Conservation (phyloP, 148 eudicot genomes). For the Rhododendron ovatum region DNA sequence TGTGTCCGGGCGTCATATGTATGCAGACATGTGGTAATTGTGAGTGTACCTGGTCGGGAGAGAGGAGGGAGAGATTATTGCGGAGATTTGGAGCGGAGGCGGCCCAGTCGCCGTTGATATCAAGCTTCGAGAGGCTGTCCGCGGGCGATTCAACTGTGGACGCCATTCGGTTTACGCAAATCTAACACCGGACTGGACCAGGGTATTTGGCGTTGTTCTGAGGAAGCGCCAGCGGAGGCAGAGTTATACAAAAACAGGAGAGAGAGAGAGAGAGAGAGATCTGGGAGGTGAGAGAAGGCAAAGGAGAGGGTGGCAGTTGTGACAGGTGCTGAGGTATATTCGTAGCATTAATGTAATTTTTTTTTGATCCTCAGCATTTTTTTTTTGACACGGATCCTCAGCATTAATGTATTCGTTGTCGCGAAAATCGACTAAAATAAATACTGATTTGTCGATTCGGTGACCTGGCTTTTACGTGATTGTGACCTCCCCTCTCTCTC, state of each 20-base stretch:
- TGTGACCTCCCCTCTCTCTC: not conserved
- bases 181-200: not conserved
- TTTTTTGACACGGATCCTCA: too few relatives aligned
- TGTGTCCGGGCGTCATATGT: not conserved
- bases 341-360: too few relatives aligned
- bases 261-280: not conserved
- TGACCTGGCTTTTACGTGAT: not conserved
- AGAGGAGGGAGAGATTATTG: conserved; percentile 51
- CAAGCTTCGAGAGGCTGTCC: conserved; percentile 37
- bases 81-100: conserved; percentile 45
- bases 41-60: conserved; percentile 49
- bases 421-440: too few relatives aligned
- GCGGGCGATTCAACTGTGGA: conserved; percentile 19
- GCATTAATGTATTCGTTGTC: too few relatives aligned
- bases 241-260: not conserved
- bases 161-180: conserved; percentile 30
- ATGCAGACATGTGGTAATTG: not conserved
- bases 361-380: too few relatives aligned
- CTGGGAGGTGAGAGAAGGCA: not conserved
- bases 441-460: not conserved
- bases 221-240: not conserved
- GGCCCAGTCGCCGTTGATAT: conserved; percentile 33
- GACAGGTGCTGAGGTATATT: not conserved
- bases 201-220: not conserved
- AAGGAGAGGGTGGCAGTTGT: not conserved